Evolutionary conservation across 2,329 filamentous ascomycete genomes (phyloP), one percentile per base, ranked within the genome.

Genomic region (Rutstroemia sydowiana): DNA sequence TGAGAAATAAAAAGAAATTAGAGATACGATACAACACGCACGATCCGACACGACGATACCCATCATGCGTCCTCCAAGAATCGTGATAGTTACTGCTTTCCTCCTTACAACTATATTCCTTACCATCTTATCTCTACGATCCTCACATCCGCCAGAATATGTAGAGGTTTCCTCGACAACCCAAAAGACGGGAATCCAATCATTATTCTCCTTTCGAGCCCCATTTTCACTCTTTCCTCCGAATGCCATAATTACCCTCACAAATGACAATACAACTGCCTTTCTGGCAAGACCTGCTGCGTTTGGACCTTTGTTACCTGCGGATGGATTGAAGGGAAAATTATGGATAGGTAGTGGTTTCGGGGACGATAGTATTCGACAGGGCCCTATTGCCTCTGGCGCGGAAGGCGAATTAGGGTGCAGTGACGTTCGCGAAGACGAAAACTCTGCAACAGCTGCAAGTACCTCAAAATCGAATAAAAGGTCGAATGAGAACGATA

Each of bases 201-300:
- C 77, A 36, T 72, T 88, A 57, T 82, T 88, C 69, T 84, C 84
- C 57, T 87, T 88, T 68, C 82, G 82, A 54, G 76, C 83, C 5
- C 85, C 91, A 1, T 88, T 91, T 58, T 90, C 88, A 18, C 81
- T 98, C 20, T 98, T 98, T 67, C 91, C 92, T 4, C 91, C 91
- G 3, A 95, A 93, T 58, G 93, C 93, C 44, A 87, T 95, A 63
- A 96, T 98, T 67, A 95, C 88, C 68, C 78, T 98, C 56, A 95
- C 91, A 64, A 90, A 97, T 69, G 93, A 98, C 70, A 98, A 98
- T 70, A 95, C 89, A 60, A 98, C 93, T 11, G 95, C 95, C 61
- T 98, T 98, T 71, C 77, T 95, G 51, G 91, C 93, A 40, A 79
- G 93, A 45, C 93, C 93, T 54, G 93, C 93, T 48, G 91, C 89